A percentile compares a stretch with the other conserved stretches of the same genome.
These are phyloP conservation scores for Filobasidium wieringae DNA, from an alignment of 768 basidiomycete genomes.

Conservation along the genomic window DNA sequence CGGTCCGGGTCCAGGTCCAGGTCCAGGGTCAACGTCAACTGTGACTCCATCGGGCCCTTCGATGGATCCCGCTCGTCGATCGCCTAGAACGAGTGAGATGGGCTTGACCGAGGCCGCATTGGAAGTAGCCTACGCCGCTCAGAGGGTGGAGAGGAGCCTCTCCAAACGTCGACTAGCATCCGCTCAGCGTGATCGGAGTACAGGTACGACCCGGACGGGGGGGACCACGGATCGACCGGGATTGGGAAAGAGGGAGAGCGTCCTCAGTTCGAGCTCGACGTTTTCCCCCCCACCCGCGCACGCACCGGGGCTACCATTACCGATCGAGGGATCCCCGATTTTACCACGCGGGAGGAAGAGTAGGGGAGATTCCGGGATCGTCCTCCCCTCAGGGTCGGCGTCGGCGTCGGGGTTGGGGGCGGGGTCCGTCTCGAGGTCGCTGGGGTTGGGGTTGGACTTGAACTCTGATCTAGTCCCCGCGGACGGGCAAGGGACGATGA, in stretches of 20 bases:
- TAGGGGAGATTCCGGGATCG: not conserved
- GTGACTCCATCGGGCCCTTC: no score
- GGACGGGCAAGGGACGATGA: slow-evolving; percentile 23
- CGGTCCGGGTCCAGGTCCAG: no score
- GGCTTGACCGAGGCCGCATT: slow-evolving; percentile 21
- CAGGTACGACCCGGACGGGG: not conserved
- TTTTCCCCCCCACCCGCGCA: no score
- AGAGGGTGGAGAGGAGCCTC: slow-evolving; percentile 21
- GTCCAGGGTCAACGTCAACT: no score
- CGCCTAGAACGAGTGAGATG: no score
- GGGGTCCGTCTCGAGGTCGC: no score
- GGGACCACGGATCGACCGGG: not conserved
- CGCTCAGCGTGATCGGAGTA: not conserved
- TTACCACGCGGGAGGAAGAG: not conserved
- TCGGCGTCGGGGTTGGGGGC: not conserved
- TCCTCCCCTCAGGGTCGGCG: not conserved
- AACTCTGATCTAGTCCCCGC: not conserved
- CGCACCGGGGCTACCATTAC: no score
- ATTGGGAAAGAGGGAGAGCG: not conserved
- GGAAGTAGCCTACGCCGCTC: slow-evolving; percentile 33
- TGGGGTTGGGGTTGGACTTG: slow-evolving; percentile 3
- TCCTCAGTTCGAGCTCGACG: not conserved
- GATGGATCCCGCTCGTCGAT: no score
- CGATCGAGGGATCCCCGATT: not conserved
- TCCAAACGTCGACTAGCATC: slow-evolving; percentile 10